phyloP scores from a whole-genome alignment of 495 filamentous ascomycete species.

The Cenococcum geophilum region DNA sequence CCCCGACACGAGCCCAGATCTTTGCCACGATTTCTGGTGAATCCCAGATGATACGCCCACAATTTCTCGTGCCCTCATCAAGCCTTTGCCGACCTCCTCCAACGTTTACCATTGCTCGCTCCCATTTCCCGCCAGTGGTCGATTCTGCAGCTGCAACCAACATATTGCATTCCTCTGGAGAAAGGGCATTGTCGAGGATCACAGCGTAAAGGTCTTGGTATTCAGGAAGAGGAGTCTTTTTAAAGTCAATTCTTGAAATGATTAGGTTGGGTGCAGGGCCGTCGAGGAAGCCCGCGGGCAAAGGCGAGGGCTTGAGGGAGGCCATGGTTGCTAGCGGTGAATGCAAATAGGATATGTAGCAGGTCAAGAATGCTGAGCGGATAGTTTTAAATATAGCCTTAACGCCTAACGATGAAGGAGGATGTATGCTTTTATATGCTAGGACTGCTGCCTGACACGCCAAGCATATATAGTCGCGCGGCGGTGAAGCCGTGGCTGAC shows the following conservation, averaged over 20 bases:
- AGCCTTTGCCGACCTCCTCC: slow-evolving; percentile 56
- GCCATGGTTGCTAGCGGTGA: slow-evolving; percentile 10
- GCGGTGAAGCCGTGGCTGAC: too few relatives aligned
- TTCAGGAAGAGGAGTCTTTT: slow-evolving; percentile 29
- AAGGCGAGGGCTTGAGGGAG: slow-evolving; percentile 6
- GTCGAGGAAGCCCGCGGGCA: slow-evolving; percentile 33
- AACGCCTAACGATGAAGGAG: background rate
- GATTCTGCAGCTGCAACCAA: slow-evolving; percentile 37
- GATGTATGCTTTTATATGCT: background rate
- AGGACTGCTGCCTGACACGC: background rate
- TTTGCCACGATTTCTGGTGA: slow-evolving; percentile 52
- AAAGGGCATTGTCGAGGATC: slow-evolving; percentile 40
- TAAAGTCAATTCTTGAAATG: slow-evolving; percentile 34
- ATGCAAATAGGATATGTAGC: background rate
- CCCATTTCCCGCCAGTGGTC: slow-evolving; percentile 43
- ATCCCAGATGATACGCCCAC: slow-evolving; percentile 72
- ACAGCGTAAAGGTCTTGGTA: slow-evolving; percentile 38
- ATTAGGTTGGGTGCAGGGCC: slow-evolving; percentile 30
- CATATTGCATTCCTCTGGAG: slow-evolving; percentile 37
- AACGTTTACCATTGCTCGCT: slow-evolving; percentile 62
- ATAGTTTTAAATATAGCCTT: background rate
- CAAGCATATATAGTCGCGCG: background rate
- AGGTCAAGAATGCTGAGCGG: background rate
- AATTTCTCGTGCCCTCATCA: slow-evolving; percentile 54
- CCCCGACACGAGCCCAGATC: slow-evolving; percentile 54